A percentile compares a stretch with the other conserved stretches of the same genome.
Conservation (phyloP, 208 protist genomes). For the Wallacemonas sp. region DNA sequence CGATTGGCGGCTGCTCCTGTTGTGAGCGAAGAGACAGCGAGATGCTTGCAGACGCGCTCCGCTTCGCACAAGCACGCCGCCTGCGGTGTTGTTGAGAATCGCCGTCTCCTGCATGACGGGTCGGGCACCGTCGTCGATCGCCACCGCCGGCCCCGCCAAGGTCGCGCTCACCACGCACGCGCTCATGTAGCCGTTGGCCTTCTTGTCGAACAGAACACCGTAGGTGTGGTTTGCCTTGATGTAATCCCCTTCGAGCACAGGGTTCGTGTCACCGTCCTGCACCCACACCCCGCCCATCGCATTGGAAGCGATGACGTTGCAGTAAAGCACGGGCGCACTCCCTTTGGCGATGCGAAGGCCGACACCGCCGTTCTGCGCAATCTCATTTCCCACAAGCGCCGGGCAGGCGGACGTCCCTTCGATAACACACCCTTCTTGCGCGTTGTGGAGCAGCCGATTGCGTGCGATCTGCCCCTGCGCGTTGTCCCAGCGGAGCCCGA, state of each 20-base stretch:
- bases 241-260: conserved; percentile 21
- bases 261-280: conserved; percentile 12
- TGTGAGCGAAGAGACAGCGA: conserved; percentile 19
- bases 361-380: conserved; percentile 21
- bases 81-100: conserved; percentile 14
- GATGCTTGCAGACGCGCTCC: conserved; percentile 1
- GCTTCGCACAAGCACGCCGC: conserved; percentile 25
- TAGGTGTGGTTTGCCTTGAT: conserved; percentile 26
- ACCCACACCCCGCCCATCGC: conserved; percentile 16
- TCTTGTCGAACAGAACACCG: conserved; percentile 19
- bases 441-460: conserved; percentile 29
- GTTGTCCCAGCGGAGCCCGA: conserved; percentile 14
- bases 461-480: conserved; percentile 15
- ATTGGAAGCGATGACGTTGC: conserved; percentile 24
- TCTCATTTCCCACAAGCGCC: conserved; percentile 19
- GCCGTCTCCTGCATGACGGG: conserved; percentile 20
- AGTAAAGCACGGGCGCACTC: conserved; percentile 4
- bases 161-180: conserved; percentile 25
- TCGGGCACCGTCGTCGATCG: conserved; percentile 16
- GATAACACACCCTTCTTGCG: conserved; percentile 21
- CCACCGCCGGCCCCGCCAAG: conserved; percentile 20
- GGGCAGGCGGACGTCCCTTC: conserved; percentile 16
- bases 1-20: neutral
- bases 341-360: conserved; percentile 12
- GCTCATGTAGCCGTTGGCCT: conserved; percentile 14